Evolutionary conservation across 306 rosid genomes (phyloP).

Genomic region (Luffa acutangula): DNA sequence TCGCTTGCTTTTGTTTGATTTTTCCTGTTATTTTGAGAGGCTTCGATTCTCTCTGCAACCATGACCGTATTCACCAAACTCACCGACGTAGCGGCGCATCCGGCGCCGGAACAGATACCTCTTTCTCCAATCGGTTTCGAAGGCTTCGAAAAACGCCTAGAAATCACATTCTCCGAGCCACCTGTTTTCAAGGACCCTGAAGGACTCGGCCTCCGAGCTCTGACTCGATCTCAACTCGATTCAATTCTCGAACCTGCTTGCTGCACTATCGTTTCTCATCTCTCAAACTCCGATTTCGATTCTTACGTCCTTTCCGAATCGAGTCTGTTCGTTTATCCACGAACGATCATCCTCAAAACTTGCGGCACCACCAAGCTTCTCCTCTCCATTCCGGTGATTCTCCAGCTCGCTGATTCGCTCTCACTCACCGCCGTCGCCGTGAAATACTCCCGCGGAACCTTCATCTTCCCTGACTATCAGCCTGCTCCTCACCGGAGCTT

Average conservation of each 20-base stretch:
- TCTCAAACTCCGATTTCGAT: slow-evolving; percentile 38
- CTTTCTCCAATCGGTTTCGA: slow-evolving; percentile 45
- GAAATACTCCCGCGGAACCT: slow-evolving; percentile 46
- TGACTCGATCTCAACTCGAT: slow-evolving; percentile 32
- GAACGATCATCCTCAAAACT: slow-evolving; percentile 41
- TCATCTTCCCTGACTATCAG: slow-evolving; percentile 42
- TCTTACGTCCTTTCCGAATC: slow-evolving; percentile 65
- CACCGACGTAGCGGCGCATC: background rate
- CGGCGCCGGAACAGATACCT: background rate
- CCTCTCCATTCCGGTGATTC: slow-evolving; percentile 29
- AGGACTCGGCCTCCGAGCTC: slow-evolving; percentile 36
- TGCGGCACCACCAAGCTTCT: slow-evolving; percentile 55
- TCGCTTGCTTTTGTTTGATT: background rate
- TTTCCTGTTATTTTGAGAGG: background rate
- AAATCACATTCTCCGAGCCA: slow-evolving; percentile 28
- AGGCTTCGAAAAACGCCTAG: slow-evolving; percentile 58
- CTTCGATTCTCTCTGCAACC: slow-evolving; percentile 2
- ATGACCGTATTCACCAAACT: slow-evolving; percentile 2
- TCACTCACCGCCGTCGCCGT: slow-evolving; percentile 29
- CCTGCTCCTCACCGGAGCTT: slow-evolving; percentile 49
- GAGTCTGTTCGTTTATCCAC: slow-evolving; percentile 40
- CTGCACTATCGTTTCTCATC: slow-evolving; percentile 43
- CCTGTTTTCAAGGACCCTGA: slow-evolving; percentile 25
- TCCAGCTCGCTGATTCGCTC: slow-evolving; percentile 26
- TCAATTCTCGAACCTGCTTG: slow-evolving; percentile 40